Evolutionary conservation across 768 basidiomycete genomes (phyloP), one percentile per base, ranked within the genome.

Genomic region (Boletus sp.): DNA sequence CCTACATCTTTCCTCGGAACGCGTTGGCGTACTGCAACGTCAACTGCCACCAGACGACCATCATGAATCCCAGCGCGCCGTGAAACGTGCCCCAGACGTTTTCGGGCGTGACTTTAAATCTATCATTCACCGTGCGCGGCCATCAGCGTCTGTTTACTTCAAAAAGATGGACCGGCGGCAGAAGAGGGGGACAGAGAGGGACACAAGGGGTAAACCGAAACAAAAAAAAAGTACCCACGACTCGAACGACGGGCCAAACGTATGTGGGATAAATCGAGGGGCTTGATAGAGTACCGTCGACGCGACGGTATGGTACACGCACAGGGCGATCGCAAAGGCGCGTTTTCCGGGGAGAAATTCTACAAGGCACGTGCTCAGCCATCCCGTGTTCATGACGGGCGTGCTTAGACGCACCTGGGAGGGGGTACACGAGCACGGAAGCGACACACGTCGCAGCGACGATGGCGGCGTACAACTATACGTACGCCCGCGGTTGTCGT

Each of bases 271-370:
- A 70, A 94, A 90, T 32, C 91, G 81, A 1, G 90, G 90, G 2
- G 88, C 78, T 56, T 89, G 83, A 69, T 81, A 87, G 48, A 94
- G 80, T 48, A 91, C 73, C 3, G 90, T 91, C 1, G 90, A 90
- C 49, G 79, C 79, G 33, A 86, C 71, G 56, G 78, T 84, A 69
- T 94, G 91, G 69, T 93, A 94, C 14, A 92, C 64, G 59, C 86
- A 85, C 2, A 94, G 80, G 10, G 78, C 83, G 30, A 94, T 85
- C 2, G 88, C 92, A 9, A 93, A 71, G 0, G 89, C 92, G 15
- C 92, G 84, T 75, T 94, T 94, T 11, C 90, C 90, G 0, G 91
- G 92, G 3, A 93, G 74, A 71, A 89, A 92, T 63, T 93, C 91
- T 90, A 59, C 9, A 33, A 8, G 5, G 32, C 7, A 17, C 45